phyloP scores from a whole-genome alignment of 768 basidiomycete genomes.

The Dendrothele bispora region DNA sequence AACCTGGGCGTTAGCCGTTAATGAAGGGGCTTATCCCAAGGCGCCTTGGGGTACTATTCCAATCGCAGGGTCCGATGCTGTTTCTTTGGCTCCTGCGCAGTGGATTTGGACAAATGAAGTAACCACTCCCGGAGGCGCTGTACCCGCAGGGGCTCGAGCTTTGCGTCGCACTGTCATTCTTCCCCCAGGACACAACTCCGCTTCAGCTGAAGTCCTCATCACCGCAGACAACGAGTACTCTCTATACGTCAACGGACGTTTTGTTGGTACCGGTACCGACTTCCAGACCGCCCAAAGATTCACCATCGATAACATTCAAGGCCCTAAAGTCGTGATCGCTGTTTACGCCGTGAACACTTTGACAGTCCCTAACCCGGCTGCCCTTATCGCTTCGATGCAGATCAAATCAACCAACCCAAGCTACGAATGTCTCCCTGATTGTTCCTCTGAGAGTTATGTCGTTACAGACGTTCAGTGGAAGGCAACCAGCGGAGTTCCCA shows the following conservation, averaged over 20 bases:
- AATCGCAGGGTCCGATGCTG: conserved; percentile 13
- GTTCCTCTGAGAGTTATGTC: neutral
- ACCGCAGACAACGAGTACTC: conserved; percentile 29
- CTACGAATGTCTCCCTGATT: neutral
- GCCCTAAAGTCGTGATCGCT: conserved; percentile 1
- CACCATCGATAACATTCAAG: neutral
- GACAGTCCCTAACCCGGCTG: conserved; percentile 8
- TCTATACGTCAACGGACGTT: conserved; percentile 26
- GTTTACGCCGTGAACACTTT: conserved; percentile 3
- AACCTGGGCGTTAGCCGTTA: conserved; percentile 18
- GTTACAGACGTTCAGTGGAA: conserved; percentile 4
- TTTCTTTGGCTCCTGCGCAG: conserved; percentile 17
- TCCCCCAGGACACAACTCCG: conserved; percentile 20
- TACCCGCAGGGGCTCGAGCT: conserved; percentile 22
- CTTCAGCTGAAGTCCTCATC: conserved; percentile 20
- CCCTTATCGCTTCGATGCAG: conserved; percentile 6
- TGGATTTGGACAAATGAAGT: conserved; percentile 29
- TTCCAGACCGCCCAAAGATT: neutral
- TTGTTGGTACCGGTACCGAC: conserved; percentile 14
- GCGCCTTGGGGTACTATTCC: conserved; percentile 25
- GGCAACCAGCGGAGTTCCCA: conserved; percentile 3
- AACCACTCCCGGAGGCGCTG: conserved; percentile 8
- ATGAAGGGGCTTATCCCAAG: conserved; percentile 23
- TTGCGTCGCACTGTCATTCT: conserved; percentile 26
- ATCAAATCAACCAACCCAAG: conserved; percentile 1